Conservation (phyloP, 31 red algal genomes). For the Porphyra umbilicalis region DNA sequence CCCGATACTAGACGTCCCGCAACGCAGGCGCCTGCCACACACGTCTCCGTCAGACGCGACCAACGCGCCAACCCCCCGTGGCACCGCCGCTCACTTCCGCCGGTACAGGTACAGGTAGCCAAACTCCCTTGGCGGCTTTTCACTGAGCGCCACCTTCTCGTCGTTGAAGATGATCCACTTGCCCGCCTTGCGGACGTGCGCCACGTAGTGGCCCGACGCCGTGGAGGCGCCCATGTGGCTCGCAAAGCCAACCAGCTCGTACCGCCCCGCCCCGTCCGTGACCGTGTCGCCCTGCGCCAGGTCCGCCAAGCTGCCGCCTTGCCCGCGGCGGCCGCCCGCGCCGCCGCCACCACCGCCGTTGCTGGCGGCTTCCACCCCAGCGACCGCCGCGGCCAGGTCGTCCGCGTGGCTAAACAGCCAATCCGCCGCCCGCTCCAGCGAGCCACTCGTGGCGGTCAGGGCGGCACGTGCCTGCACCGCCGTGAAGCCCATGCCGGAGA, state of each 20-base stretch:
- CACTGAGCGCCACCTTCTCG: conserved; percentile 66
- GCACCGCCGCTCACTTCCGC: conserved; percentile 11
- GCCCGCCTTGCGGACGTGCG: conserved; percentile 56
- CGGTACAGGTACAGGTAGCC: conserved; percentile 76
- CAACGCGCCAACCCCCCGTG: background rate
- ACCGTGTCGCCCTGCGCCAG: background rate
- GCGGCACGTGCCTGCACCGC: conserved; percentile 60
- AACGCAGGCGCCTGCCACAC: no score
- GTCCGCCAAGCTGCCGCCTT: conserved; percentile 7
- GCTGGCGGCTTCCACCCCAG: conserved; percentile 5
- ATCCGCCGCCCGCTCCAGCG: conserved; percentile 78
- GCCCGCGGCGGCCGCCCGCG: background rate
- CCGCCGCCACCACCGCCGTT: background rate
- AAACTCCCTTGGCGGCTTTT: conserved; percentile 57
- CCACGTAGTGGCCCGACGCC: conserved; percentile 86
- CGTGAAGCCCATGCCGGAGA: conserved; percentile 83
- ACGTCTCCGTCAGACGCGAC: no score
- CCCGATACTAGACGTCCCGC: no score
- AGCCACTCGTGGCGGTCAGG: conserved; percentile 25
- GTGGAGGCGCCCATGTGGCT: conserved; percentile 84
- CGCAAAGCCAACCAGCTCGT: conserved; percentile 70
- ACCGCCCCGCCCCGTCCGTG: conserved; percentile 58
- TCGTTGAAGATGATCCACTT: conserved; percentile 89
- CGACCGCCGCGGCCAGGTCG: conserved; percentile 18
- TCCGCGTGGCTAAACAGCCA: conserved; percentile 82